A percentile compares a stretch with the other conserved stretches of the same genome.
Evolutionary conservation across 495 filamentous ascomycete genomes (phyloP).

Genomic region (Clohesyomyces aquaticus): DNA sequence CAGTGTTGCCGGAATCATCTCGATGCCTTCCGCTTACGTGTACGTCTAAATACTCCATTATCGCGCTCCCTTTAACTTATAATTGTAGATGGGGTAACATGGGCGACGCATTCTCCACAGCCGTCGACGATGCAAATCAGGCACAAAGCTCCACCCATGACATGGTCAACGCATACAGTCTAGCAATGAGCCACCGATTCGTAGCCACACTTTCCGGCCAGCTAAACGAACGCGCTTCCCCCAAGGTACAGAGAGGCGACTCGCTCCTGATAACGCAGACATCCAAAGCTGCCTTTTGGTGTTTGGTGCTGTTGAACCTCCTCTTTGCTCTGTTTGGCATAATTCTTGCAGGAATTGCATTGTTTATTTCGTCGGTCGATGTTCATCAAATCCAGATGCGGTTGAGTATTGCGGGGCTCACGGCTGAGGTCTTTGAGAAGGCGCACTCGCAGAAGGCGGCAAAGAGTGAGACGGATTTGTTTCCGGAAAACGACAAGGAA

Average conservation of each 20-base stretch:
- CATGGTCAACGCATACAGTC: neutral
- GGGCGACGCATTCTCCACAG: neutral
- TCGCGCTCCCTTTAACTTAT: neutral
- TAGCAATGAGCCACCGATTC: neutral
- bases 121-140: constrained; percentile 1
- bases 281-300: too few relatives aligned
- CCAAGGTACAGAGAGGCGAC: too few relatives aligned
- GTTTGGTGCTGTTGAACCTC: too few relatives aligned
- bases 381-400: constrained; percentile 25
- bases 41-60: neutral
- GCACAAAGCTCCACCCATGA: neutral
- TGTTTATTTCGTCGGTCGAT: too few relatives aligned
- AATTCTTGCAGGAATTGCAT: too few relatives aligned
- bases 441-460: constrained; percentile 4
- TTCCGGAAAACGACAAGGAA: neutral
- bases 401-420: constrained; percentile 11
- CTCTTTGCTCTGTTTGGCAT: too few relatives aligned
- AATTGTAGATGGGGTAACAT: neutral
- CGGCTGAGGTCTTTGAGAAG: constrained; percentile 18
- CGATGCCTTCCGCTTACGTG: constrained; percentile 11
- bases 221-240: too few relatives aligned
- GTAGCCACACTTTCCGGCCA: neutral
- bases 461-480: constrained; percentile 9
- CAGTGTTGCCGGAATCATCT: constrained; percentile 19
- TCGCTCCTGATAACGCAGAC: too few relatives aligned